These are phyloP conservation scores for Phytophthora rubi DNA, from an alignment of 352 stramenopile genomes.

Conservation along the genomic window DNA sequence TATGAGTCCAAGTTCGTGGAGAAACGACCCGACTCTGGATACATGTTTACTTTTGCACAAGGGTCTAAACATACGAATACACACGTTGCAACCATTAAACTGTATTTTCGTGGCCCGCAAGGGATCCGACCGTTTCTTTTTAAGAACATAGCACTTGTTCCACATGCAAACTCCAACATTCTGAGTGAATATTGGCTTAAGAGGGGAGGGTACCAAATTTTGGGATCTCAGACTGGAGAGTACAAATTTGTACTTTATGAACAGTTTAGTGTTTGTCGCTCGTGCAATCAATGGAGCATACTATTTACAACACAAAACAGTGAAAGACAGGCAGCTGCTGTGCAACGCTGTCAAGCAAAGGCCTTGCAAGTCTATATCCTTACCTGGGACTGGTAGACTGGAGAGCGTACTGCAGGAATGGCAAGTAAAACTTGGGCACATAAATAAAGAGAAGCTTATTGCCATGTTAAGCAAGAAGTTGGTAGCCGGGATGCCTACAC, in stretches of 20 bases:
- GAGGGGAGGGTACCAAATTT: conserved; percentile 9
- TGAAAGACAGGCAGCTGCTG: conserved; percentile 8
- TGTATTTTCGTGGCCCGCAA: conserved; percentile 12
- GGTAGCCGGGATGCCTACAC: too few relatives aligned
- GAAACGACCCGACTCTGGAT: neutral
- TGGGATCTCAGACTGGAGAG: conserved; percentile 6
- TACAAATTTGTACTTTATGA: conserved; percentile 21
- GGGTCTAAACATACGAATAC: conserved; percentile 1
- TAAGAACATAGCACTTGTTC: conserved; percentile 16
- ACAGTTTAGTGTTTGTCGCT: conserved; percentile 9
- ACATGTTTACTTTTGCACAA: conserved; percentile 29
- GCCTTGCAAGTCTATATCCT: neutral
- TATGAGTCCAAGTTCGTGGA: conserved; percentile 5
- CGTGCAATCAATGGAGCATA: conserved; percentile 15
- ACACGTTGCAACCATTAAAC: conserved; percentile 17
- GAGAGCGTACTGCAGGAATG: too few relatives aligned
- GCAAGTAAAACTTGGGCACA: too few relatives aligned
- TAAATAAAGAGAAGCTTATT: too few relatives aligned
- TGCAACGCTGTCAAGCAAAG: conserved; percentile 15
- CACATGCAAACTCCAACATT: conserved; percentile 18
- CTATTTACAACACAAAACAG: conserved; percentile 10
- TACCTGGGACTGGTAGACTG: too few relatives aligned
- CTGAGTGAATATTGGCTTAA: conserved; percentile 17
- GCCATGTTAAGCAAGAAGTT: too few relatives aligned
- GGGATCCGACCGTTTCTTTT: conserved; percentile 13